Evolutionary conservation across 1,284 basidiomycete species (phyloP).

Genomic region (Anthracocystis setariae): DNA sequence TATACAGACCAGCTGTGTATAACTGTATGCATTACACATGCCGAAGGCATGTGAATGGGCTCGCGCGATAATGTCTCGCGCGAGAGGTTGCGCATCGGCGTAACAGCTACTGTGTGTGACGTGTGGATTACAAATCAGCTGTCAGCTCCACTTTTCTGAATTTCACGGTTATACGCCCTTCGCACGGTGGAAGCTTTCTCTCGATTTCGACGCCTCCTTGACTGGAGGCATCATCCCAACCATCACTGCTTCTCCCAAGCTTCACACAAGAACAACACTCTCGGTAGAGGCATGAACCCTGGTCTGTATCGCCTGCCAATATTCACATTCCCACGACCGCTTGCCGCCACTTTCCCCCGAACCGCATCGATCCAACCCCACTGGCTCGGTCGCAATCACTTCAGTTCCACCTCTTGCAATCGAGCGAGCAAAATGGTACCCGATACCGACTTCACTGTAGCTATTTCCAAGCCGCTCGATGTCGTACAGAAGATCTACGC

Average conservation of each 20-base stretch:
- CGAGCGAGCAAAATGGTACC: constrained; percentile 43
- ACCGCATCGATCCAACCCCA: too few relatives aligned
- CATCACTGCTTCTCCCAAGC: not conserved
- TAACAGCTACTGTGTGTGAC: too few relatives aligned
- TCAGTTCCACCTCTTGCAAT: not conserved
- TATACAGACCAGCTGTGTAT: too few relatives aligned
- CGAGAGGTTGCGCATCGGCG: too few relatives aligned
- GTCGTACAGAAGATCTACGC: constrained; percentile 44
- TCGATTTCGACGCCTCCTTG: not conserved
- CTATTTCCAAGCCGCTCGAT: constrained; percentile 45
- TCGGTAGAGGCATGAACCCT: constrained; percentile 17
- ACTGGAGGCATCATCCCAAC: not conserved
- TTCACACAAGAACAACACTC: not conserved
- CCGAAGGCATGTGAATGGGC: too few relatives aligned
- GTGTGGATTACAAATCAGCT: not conserved
- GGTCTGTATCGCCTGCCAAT: not conserved
- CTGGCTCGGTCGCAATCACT: not conserved
- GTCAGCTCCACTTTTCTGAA: not conserved
- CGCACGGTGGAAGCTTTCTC: not conserved
- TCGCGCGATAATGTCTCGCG: too few relatives aligned
- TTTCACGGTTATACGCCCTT: not conserved
- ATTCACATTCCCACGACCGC: too few relatives aligned
- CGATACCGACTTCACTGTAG: constrained; percentile 48
- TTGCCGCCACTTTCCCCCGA: too few relatives aligned
- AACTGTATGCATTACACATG: too few relatives aligned